These are phyloP conservation scores for Fusarium papillatum DNA, from an alignment of 2,329 filamentous ascomycete species.

Conservation along the genomic window DNA sequence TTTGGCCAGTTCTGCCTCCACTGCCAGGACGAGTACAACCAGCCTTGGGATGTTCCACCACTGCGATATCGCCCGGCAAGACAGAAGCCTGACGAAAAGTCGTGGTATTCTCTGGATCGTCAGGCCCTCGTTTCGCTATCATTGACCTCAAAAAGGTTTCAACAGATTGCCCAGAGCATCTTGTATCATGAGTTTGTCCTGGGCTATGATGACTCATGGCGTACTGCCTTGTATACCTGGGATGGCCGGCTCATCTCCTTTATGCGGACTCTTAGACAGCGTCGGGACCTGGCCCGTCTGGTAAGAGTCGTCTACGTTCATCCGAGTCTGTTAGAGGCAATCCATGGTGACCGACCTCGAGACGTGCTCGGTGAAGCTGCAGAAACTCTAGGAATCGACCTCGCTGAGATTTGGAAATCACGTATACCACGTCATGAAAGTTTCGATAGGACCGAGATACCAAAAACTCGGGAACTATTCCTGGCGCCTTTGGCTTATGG, in stretches of 20 bases:
- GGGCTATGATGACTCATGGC: constrained; percentile 13
- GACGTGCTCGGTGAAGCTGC: constrained; percentile 4
- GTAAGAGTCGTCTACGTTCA: constrained; percentile 8
- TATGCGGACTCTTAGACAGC: not conserved
- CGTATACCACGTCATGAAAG: not conserved
- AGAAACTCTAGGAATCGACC: constrained; percentile 7
- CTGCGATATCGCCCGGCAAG: not conserved
- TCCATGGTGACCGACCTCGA: not conserved
- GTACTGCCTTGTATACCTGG: constrained; percentile 6
- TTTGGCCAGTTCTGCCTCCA: constrained; percentile 17
- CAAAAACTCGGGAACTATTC: not conserved
- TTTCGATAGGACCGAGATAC: not conserved
- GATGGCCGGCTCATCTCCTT: constrained; percentile 18
- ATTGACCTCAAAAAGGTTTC: constrained; percentile 4
- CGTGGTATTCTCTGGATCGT: constrained; percentile 16
- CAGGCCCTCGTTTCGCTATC: constrained; percentile 15
- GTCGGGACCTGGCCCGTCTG: constrained; percentile 6
- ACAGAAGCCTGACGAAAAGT: not conserved
- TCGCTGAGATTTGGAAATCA: constrained; percentile 1
- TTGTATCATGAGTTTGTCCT: constrained; percentile 18
- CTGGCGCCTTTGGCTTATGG: not conserved
- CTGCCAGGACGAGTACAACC: constrained; percentile 5
- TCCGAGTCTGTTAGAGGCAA: not conserved
- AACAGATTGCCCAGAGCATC: constrained; percentile 8
- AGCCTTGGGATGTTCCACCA: constrained; percentile 9